These are phyloP conservation scores for Artemisia argyi DNA, from an alignment of 129 eudicot species.

Conservation along the genomic window DNA sequence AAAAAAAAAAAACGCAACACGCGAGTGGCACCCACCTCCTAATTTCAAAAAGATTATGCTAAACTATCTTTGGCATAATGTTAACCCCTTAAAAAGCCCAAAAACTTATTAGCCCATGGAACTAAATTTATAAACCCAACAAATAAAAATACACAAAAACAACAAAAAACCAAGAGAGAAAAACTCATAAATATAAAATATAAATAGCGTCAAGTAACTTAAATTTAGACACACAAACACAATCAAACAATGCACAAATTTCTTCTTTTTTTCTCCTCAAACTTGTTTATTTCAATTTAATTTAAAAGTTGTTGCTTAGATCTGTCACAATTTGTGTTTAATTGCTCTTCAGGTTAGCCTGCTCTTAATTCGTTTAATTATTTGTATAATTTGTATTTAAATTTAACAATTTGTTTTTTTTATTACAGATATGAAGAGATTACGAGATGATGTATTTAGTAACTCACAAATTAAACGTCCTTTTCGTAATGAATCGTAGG, in stretches of 20 bases:
- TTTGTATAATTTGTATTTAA: no score
- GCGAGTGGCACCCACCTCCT: no score
- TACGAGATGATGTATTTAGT: slow-evolving; percentile 71
- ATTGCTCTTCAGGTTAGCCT: slow-evolving; percentile 33
- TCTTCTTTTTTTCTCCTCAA: slow-evolving; percentile 26
- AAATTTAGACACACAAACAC: slow-evolving; percentile 22
- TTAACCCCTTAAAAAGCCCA: background rate
- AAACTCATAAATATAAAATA: background rate
- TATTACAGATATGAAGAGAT: slow-evolving; percentile 72
- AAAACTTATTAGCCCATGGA: background rate
- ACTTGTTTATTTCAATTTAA: background rate
- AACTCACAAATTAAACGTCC: slow-evolving; percentile 89
- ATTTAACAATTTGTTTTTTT: no score
- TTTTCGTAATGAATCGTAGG: slow-evolving; percentile 87
- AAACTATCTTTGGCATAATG: no score
- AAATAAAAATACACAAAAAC: background rate
- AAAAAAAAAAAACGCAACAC: no score
- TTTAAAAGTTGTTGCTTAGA: slow-evolving; percentile 2
- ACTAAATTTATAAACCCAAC: background rate
- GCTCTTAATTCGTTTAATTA: slow-evolving; percentile 2
- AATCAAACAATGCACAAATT: slow-evolving; percentile 24
- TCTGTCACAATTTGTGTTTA: slow-evolving; percentile 30
- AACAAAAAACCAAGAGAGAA: no score
- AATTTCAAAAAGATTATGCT: no score
- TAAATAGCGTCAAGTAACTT: slow-evolving; percentile 36